A percentile compares a stretch with the other conserved stretches of the same genome.
phyloP scores from a whole-genome alignment of 352 stramenopile species.

The Hyaloperonospora arabidopsidis region DNA sequence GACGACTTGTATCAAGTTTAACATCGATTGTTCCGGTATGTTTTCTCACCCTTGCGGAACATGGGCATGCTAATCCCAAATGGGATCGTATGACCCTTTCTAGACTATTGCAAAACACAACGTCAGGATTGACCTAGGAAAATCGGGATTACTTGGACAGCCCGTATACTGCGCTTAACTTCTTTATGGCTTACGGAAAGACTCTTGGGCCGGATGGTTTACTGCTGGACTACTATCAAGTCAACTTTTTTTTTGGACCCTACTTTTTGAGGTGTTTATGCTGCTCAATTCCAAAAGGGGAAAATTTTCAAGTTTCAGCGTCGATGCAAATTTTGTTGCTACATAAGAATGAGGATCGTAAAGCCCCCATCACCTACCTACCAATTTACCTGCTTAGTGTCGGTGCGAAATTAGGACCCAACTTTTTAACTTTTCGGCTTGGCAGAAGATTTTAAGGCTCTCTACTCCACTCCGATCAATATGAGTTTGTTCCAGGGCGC shows the following conservation, averaged over 20 bases:
- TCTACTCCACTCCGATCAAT: too few relatives aligned
- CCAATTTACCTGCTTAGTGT: not conserved
- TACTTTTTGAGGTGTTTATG: not conserved
- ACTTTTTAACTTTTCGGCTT: not conserved
- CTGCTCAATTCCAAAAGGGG: not conserved
- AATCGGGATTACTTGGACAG: not conserved
- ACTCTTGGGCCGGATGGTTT: not conserved
- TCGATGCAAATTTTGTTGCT: too few relatives aligned
- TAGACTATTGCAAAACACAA: not conserved
- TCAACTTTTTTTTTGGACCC: not conserved
- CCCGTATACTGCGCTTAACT: not conserved
- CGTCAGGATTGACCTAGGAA: not conserved
- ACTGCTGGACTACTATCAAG: not conserved
- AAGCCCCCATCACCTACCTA: not conserved
- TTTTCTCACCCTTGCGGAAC: not conserved
- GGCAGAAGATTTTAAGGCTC: not conserved
- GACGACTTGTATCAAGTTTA: not conserved
- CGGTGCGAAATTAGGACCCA: too few relatives aligned
- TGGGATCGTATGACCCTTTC: not conserved
- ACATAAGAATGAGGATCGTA: too few relatives aligned
- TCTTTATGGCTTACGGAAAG: not conserved
- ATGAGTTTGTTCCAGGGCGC: too few relatives aligned
- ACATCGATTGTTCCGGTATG: not conserved
- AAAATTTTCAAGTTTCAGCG: conserved; percentile 1
- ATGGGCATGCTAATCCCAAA: not conserved